Evolutionary conservation across 371 early-diverging fungal species (phyloP).

Genomic region (Mortierella sp.): DNA sequence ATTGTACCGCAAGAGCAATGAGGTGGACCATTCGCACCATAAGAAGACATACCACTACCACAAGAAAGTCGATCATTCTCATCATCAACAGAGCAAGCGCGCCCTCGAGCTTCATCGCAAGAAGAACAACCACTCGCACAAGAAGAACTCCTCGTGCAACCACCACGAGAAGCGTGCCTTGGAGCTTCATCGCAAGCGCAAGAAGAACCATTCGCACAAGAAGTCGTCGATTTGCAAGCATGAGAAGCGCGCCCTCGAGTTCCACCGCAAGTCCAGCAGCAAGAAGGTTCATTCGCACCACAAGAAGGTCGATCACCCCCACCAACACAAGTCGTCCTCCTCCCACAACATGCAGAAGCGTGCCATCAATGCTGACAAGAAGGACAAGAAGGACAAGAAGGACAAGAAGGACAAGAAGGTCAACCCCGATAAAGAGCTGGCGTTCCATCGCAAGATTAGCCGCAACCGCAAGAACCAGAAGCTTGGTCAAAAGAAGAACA

Average conservation of each 20-base stretch:
- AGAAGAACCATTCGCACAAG: conserved; percentile 9
- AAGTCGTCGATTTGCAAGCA: conserved; percentile 12
- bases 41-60: conserved; percentile 3
- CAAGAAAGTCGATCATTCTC: conserved; percentile 15
- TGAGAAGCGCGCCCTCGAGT: conserved; percentile 30
- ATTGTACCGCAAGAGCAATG: neutral
- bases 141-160: neutral
- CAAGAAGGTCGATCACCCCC: conserved; percentile 15
- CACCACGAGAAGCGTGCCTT: conserved; percentile 10
- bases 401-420: conserved; percentile 5
- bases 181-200: conserved; percentile 2
- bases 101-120: neutral
- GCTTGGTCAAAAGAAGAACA: conserved; percentile 22
- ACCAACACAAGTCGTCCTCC: conserved; percentile 2
- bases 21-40: conserved; percentile 14
- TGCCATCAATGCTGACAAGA: conserved; percentile 2
- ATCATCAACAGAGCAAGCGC: conserved; percentile 12
- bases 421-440: conserved; percentile 22
- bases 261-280: conserved; percentile 30
- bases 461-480: conserved; percentile 28
- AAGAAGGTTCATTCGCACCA: neutral
- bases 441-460: conserved; percentile 45
- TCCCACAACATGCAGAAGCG: conserved; percentile 22
- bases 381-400: conserved; percentile 12
- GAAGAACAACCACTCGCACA: neutral